Evolutionary conservation across 495 filamentous ascomycete genomes (phyloP).

Genomic region (Hypoxylon subgilvum): DNA sequence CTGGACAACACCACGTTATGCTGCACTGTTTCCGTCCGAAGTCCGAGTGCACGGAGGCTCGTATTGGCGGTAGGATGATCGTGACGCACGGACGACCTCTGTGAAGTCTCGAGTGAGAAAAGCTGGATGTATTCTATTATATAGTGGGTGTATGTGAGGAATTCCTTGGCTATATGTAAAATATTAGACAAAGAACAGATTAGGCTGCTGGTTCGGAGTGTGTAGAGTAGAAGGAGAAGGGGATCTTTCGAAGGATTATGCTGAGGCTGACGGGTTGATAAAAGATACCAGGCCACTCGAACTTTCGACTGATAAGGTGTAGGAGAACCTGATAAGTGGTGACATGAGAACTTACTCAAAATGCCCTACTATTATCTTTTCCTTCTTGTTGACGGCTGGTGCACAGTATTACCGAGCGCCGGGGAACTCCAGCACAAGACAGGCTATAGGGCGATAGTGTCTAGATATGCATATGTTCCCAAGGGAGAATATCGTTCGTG

Average conservation of each 20-base stretch:
- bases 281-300: no score
- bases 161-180: conserved; percentile 14
- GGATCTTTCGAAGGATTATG: background rate
- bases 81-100: conserved; percentile 6
- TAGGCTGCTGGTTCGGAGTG: conserved; percentile 13
- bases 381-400: background rate
- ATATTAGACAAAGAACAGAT: conserved; percentile 21
- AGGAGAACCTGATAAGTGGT: no score
- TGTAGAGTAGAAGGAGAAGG: background rate
- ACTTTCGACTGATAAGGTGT: no score
- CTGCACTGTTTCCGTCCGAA: conserved; percentile 3
- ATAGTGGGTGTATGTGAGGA: conserved; percentile 30
- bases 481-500: conserved; percentile 2
- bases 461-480: conserved; percentile 19
- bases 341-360: conserved; percentile 18
- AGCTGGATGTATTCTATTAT: conserved; percentile 22
- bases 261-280: conserved; percentile 7
- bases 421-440: conserved; percentile 4
- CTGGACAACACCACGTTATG: conserved; percentile 3
- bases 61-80: conserved; percentile 2
- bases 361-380: conserved; percentile 8
- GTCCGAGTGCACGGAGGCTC: background rate
- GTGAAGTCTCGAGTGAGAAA: conserved; percentile 1
- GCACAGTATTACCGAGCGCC: background rate
- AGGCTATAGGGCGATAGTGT: conserved; percentile 3